phyloP scores from a whole-genome alignment of 2,329 filamentous ascomycete genomes.

The Mycosphaerella sp. region DNA sequence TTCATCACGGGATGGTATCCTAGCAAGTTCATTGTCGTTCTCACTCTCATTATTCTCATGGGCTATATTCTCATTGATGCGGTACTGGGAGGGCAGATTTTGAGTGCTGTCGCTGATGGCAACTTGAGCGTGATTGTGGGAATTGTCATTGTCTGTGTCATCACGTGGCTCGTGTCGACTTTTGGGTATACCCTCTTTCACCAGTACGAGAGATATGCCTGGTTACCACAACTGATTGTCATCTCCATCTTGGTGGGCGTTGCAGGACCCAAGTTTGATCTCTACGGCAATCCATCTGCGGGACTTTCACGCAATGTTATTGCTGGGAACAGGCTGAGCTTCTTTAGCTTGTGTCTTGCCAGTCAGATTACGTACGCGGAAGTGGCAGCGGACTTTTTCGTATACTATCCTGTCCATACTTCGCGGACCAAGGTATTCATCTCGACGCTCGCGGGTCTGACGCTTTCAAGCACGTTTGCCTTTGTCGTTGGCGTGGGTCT shows the following conservation, averaged over 20 bases:
- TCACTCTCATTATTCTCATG: conserved; percentile 55
- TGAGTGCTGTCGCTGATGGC: conserved; percentile 56
- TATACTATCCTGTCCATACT: conserved; percentile 55
- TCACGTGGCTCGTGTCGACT: conserved; percentile 58
- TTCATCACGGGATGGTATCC: conserved; percentile 61
- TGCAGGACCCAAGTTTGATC: conserved; percentile 55
- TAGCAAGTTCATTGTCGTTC: conserved; percentile 55
- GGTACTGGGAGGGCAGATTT: conserved; percentile 61
- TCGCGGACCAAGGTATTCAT: conserved; percentile 49
- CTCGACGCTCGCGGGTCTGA: conserved; percentile 52
- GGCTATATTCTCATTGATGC: conserved; percentile 59
- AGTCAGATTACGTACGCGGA: conserved; percentile 59
- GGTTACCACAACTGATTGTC: conserved; percentile 57
- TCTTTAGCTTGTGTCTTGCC: conserved; percentile 62
- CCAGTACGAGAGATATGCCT: conserved; percentile 61
- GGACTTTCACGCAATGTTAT: conserved; percentile 47
- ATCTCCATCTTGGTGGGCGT: conserved; percentile 57
- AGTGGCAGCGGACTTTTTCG: conserved; percentile 60
- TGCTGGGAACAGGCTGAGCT: conserved; percentile 55
- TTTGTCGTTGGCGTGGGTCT: conserved; percentile 58
- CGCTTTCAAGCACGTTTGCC: conserved; percentile 54
- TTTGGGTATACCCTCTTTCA: conserved; percentile 65
- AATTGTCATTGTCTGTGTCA: conserved; percentile 58
- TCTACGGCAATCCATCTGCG: conserved; percentile 41
- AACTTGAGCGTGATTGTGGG: conserved; percentile 58